Base-by-base conservation (phyloP, 2,329 filamentous ascomycete species). In the Hymenoscyphus fraxineus region DNA sequence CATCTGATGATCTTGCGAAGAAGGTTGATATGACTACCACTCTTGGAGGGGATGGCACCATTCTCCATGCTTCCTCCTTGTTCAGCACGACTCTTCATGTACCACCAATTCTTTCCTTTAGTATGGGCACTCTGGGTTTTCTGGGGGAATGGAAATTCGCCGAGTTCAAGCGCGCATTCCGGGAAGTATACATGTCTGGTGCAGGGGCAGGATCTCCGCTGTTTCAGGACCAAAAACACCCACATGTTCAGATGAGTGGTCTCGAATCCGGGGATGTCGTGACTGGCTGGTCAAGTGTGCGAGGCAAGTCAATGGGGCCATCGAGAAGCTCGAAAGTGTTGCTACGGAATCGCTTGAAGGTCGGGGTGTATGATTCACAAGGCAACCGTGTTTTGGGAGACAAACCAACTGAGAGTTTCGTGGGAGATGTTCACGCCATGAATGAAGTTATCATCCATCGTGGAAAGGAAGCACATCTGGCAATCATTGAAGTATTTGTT, bases 371-470 rank as follows among this genome's bases (percentile, higher is more conserved):
- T 75, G 88, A 91, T 68, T 82, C 85, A 0, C 79, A 87, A 35
- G 91, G 89, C 32, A 77, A 78, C 60, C 84, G 84, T 70, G 81
- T 91, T 73, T 86, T 76, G 39, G 71, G 72, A 15, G 66, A 72
- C 57, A 67, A 70, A 54, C 70, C 65, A 1, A 59, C 47, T 69
- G 78, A 66, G 72, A 80, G 67, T 39, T 68, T 66, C 7, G 71
- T 61, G 19, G 69, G 64, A 1, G 71, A 70, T 69, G 70, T 88
- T 40, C 85, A 87, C 68, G 95, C 95, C 60, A 91, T 98, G 80
- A 99, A 99, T 76, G 95, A 99, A 77, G 88, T 99, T 12, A 89
- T 96, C 1, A 89, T 99, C 41, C 95, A 99, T 77, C 88, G 95
- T 27, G 95, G 95, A 51, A 88, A 90, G 40, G 89, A 94, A 68